A percentile compares a stretch with the other conserved stretches of the same genome.
These are phyloP conservation scores for Pestalotiopsis fici DNA, from an alignment of 2,329 filamentous ascomycete genomes.

Conservation along the genomic window DNA sequence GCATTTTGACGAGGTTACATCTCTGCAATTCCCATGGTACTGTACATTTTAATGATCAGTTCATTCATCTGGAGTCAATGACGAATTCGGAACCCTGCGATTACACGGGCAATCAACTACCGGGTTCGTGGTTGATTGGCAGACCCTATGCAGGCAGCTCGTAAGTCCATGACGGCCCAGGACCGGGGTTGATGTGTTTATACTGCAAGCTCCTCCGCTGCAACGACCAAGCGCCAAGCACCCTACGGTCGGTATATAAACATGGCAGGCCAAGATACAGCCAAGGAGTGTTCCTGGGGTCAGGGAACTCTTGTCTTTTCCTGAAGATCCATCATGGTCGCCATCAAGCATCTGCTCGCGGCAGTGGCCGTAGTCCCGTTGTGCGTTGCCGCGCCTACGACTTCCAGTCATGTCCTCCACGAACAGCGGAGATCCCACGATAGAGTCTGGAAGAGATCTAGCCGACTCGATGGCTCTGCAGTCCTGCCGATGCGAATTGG, in stretches of 20 bases:
- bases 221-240: not conserved
- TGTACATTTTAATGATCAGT: not conserved
- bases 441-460: not conserved
- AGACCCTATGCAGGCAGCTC: not conserved
- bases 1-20: not conserved
- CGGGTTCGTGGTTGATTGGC: not conserved
- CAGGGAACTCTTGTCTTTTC: not conserved
- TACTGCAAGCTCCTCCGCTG: not conserved
- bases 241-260: not conserved
- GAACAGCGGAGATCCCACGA: not conserved
- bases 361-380: not conserved
- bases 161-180: not conserved
- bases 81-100: not conserved
- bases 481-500: slow-evolving; percentile 7
- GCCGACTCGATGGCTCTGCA: not conserved
- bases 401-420: not conserved
- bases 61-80: not conserved
- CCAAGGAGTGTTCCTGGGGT: not conserved
- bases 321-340: not conserved
- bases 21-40: not conserved
- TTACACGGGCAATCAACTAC: not conserved
- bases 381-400: not conserved
- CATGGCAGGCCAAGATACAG: not conserved
- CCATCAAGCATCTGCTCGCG: not conserved
- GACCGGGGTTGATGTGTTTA: not conserved